Evolutionary conservation across 2,329 filamentous ascomycete species (phyloP), one percentile per base, ranked within the genome.

Genomic region (Geosmithia flava): DNA sequence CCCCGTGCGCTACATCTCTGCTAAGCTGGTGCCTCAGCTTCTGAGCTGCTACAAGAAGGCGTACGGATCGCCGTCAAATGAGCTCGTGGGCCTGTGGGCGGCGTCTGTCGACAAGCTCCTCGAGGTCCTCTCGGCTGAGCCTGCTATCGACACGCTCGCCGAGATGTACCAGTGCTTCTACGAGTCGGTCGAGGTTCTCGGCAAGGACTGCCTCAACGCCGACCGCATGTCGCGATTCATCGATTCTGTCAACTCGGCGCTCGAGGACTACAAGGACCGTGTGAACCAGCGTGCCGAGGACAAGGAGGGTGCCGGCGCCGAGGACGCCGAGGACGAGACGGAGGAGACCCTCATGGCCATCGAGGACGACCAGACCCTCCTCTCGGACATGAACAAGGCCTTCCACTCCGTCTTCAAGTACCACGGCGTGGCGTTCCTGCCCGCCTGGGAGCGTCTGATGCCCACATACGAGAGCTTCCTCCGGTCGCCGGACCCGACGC

Each of bases 131-230:
- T 87, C 84, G 52, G 90, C 90, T 1, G 93, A 98, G 68, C 91
- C 93, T 19, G 89, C 90, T 1, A 90, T 98, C 50, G 93, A 98
- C 58, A 95, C 93, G 0, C 76, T 98, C 44, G 91, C 93, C 2
- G 93, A 97, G 68, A 96, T 98, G 88, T 98, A 96, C 68, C 91
- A 97, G 66, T 98, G 93, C 71, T 98, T 98, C 72, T 98, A 98
- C 65, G 93, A 98, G 65, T 95, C 88, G 23, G 83, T 98, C 7
- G 91, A 97, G 68, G 90, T 96, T 20, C 80, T 95, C 54, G 91
- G 91, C 51, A 87, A 87, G 66, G 81, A 86, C 57, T 91, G 84
- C 61, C 75, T 98, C 44, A 87, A 76, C 6, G 71, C 75, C 40
- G 75, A 83, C 40, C 85, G 95, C 63, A 90, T 98, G 85, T 72